Conservation (phyloP, 2,329 filamentous ascomycete species). For the Colletotrichum sp. region DNA sequence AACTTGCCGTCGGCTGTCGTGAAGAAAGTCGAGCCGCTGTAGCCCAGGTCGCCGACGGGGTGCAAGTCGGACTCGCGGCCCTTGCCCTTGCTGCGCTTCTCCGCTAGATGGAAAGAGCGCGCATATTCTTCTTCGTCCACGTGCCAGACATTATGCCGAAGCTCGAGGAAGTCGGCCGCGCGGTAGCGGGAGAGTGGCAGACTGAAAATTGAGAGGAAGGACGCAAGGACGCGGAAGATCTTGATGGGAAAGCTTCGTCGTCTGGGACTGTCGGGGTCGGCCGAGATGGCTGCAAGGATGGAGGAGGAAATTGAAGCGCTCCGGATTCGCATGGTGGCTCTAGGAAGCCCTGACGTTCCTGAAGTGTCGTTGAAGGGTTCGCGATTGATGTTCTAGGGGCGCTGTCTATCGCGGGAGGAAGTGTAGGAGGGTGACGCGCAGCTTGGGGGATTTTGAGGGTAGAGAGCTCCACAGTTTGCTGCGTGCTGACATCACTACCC, state of each 20-base stretch:
- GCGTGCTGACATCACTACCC: too few relatives aligned
- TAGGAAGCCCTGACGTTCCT: fast-evolving
- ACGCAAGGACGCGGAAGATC: slow-evolving; percentile 24
- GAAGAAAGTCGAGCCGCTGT: slow-evolving; percentile 80
- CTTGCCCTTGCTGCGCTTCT: slow-evolving; percentile 30
- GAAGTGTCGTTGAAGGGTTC: fast-evolving
- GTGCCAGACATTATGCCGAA: slow-evolving; percentile 34
- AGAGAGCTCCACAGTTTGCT: too few relatives aligned
- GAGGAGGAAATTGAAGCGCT: slow-evolving; percentile 58
- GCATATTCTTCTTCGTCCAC: slow-evolving; percentile 43
- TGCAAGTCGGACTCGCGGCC: slow-evolving; percentile 47
- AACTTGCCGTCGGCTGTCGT: slow-evolving; percentile 69
- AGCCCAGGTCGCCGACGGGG: slow-evolving; percentile 72
- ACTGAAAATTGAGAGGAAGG: slow-evolving; percentile 39
- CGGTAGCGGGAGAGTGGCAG: slow-evolving; percentile 32
- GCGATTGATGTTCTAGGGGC: too few relatives aligned
- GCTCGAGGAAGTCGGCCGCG: slow-evolving; percentile 30
- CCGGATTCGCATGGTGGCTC: slow-evolving; percentile 33
- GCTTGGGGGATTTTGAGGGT: too few relatives aligned
- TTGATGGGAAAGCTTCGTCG: background rate
- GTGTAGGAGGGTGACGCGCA: too few relatives aligned
- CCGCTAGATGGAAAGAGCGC: slow-evolving; percentile 35
- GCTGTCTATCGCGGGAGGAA: too few relatives aligned
- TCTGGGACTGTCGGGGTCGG: slow-evolving; percentile 37
- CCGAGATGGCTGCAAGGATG: slow-evolving; percentile 58